Evolutionary conservation across 768 basidiomycete genomes (phyloP), one percentile per base, ranked within the genome.

Genomic region (Gymnopilus dilepis): DNA sequence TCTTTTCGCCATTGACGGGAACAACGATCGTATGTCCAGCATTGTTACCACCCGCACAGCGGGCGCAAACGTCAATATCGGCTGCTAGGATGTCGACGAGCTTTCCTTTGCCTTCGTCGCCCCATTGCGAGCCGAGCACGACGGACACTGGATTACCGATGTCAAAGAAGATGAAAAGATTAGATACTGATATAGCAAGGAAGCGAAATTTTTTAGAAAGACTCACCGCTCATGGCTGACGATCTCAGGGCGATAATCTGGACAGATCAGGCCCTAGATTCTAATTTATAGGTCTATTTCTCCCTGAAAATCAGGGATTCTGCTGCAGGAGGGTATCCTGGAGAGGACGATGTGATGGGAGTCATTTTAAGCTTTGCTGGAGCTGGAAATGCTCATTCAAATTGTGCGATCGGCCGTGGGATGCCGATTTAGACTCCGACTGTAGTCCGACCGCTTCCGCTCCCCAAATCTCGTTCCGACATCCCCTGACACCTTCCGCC

Each of bases 21-120:
- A 88, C 93, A 65, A 99, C 90, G 74, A 99, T 98, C 22, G 97
- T 99, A 78, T 99, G 97, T 2, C 97, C 97, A 22, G 97, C 97
- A 73, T 99, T 99, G 80, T 98, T 99, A 11, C 97, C 97, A 13
- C 97, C 97, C 12, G 97, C 97, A 73, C 95, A 98, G 48, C 97
- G 86, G 19, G 95, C 97, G 70, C 96, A 99, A 72, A 99, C 74
- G 75, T 99, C 97, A 61, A 86, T 83, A 42, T 96, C 86, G 13
- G 91, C 92, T 38, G 95, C 86, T 65, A 99, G 84, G 71, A 99
- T 94, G 74, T 99, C 97, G 60, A 97, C 97, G 58, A 99, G 87
- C 79, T 99, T 99, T 15, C 94, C 94, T 75, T 94, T 93, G 66
- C 94, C 93, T 75, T 95, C 94, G 73, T 95, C 94, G 47, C 94